Evolutionary conservation across 2,329 filamentous ascomycete species (phyloP).

Genomic region (Trichoderma koningiopsis): DNA sequence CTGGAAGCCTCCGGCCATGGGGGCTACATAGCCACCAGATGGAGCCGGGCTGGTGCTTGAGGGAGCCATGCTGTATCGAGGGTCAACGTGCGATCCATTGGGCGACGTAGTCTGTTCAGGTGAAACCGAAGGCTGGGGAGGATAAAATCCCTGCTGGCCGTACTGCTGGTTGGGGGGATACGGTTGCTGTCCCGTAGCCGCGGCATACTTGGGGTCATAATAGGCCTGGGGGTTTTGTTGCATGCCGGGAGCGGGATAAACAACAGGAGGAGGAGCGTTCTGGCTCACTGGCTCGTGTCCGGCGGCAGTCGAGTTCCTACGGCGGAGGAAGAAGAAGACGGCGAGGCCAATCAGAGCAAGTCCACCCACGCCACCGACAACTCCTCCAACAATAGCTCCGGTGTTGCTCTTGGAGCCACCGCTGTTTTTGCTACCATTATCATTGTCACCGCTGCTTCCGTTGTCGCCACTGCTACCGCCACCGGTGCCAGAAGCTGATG

Average conservation of each 20-base stretch:
- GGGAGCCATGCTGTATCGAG: conserved; percentile 27
- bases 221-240: conserved; percentile 28
- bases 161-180: conserved; percentile 33
- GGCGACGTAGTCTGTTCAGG: conserved; percentile 17
- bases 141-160: conserved; percentile 22
- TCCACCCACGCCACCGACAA: conserved; percentile 42
- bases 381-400: conserved; percentile 44
- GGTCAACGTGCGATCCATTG: conserved; percentile 29
- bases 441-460: conserved; percentile 5
- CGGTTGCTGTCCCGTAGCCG: conserved; percentile 22
- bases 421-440: conserved; percentile 10
- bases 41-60: conserved; percentile 30
- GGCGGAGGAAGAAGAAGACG: conserved; percentile 39
- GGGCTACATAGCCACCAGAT: conserved; percentile 29
- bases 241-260: conserved; percentile 27
- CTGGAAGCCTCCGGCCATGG: conserved; percentile 30
- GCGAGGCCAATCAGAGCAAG: conserved; percentile 37
- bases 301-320: conserved; percentile 32
- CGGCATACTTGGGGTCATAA: conserved; percentile 36
- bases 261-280: conserved; percentile 25
- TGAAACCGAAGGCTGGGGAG: conserved; percentile 10
- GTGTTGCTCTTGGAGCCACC: conserved; percentile 27
- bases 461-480: neutral
- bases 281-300: conserved; percentile 26
- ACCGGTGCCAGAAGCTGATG: neutral